Evolutionary conservation across 176 grass and related monocot species (phyloP), one percentile per base, ranked within the genome.

Genomic region (Oropetium thomaeum): DNA sequence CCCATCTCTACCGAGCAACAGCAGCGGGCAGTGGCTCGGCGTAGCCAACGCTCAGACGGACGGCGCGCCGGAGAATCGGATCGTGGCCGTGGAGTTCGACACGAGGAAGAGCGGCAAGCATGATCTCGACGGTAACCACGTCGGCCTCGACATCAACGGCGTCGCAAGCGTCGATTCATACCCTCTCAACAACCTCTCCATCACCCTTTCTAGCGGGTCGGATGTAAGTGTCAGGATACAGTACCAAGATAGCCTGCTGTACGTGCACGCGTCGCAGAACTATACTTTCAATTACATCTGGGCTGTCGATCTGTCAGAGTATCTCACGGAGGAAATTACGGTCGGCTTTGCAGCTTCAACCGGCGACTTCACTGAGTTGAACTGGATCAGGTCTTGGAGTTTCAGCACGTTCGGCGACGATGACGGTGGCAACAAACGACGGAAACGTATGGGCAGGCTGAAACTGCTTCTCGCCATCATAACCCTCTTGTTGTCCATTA

Each of bases 11-110:
- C 89, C 84, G 10, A 16, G 4, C 19, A 13, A 84, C 70, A 87
- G 89, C 81, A 87, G 81, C 60, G 89, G 84, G 0, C 76, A 62
- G 67, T 87, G 89, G 89, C 84, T 87, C 4, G 88, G 89, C 10
- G 2, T 87, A 0, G 8, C 2, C 25, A 84, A 72, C 65, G 23
- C 32, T 32, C 8, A 33, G 57, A 90, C 81, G 12, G 63, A 77
- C 10, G 77, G 75, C 2, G 22, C 38, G 6, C 6, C 71, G 23
- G 10, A 0, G 58, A 90, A 72, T 71, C 79, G 66, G 33, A 8
- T 87, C 34, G 59, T 90, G 1, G 85, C 80, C 10, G 54, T 90
- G 53, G 88, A 90, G 57, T 87, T 90, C 60, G 84, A 87, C 71
- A 90, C 84, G 22, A 77, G 89, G 65, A 77, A 83, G 58, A 90